These are phyloP conservation scores for Aspergillus mulundensis DNA, from an alignment of 495 filamentous ascomycete species.

Conservation along the genomic window DNA sequence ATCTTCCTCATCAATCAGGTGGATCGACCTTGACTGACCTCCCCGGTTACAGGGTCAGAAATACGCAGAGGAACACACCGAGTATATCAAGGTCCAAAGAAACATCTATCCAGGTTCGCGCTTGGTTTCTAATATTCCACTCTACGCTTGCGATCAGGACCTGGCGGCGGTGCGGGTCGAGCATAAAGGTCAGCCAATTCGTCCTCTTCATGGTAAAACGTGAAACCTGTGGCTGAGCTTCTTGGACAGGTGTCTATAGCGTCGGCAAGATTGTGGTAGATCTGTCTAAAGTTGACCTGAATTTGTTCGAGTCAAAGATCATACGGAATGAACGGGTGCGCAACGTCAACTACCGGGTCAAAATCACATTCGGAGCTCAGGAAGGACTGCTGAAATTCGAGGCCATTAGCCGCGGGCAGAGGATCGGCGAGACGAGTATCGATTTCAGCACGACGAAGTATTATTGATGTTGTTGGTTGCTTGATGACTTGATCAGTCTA, in stretches of 20 bases:
- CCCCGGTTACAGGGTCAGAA: neutral
- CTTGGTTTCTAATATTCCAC: neutral
- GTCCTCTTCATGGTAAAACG: neutral
- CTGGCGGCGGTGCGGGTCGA: neutral
- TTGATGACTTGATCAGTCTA: no score
- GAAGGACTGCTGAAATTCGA: conserved; percentile 12
- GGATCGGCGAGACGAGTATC: neutral
- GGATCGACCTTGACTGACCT: neutral
- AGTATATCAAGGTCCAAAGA: neutral
- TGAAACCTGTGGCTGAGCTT: neutral
- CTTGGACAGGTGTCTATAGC: neutral
- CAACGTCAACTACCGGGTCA: neutral
- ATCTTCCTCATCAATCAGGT: no score
- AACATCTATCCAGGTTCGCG: neutral
- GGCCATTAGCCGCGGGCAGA: neutral
- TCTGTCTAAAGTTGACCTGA: neutral
- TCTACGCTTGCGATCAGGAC: neutral
- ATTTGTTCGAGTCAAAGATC: neutral
- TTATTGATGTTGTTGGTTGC: no score
- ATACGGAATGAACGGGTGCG: neutral
- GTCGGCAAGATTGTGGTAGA: conserved; percentile 2
- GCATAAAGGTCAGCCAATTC: neutral
- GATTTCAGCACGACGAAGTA: neutral
- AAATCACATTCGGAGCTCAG: conserved; percentile 2
- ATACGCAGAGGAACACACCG: neutral